phyloP scores from a whole-genome alignment of 495 filamentous ascomycete species.

The Xylaria bambusicola region DNA sequence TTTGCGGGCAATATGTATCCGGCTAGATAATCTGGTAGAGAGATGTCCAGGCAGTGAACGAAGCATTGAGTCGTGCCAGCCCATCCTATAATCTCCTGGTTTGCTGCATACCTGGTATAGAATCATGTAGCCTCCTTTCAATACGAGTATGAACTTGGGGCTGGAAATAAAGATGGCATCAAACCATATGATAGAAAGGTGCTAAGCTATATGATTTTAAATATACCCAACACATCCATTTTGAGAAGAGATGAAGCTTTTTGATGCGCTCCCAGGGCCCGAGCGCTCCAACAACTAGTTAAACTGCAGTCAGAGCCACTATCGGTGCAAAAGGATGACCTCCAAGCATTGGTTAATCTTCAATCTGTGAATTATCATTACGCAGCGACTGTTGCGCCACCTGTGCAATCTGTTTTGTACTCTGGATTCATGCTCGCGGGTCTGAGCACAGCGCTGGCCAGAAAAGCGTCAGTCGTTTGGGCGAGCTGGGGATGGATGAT shows the following conservation, averaged over 20 bases:
- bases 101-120: too few species aligned
- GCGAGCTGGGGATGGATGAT: too few species aligned
- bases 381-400: background rate
- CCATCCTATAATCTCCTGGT: too few species aligned
- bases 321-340: background rate
- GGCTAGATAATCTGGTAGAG: background rate
- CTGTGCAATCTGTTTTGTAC: background rate
- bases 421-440: background rate
- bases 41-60: too few species aligned
- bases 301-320: background rate
- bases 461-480: too few species aligned
- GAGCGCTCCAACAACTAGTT: background rate
- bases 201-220: background rate
- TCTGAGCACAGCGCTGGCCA: background rate
- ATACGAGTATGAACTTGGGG: too few species aligned
- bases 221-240: background rate
- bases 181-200: too few species aligned
- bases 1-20: background rate
- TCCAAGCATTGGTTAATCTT: background rate
- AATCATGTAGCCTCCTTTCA: too few species aligned
- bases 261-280: background rate
- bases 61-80: too few species aligned
- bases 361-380: background rate
- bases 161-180: too few species aligned
- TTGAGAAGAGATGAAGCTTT: background rate